Evolutionary conservation across 495 filamentous ascomycete species (phyloP).

Genomic region (Acidomyces sp.): DNA sequence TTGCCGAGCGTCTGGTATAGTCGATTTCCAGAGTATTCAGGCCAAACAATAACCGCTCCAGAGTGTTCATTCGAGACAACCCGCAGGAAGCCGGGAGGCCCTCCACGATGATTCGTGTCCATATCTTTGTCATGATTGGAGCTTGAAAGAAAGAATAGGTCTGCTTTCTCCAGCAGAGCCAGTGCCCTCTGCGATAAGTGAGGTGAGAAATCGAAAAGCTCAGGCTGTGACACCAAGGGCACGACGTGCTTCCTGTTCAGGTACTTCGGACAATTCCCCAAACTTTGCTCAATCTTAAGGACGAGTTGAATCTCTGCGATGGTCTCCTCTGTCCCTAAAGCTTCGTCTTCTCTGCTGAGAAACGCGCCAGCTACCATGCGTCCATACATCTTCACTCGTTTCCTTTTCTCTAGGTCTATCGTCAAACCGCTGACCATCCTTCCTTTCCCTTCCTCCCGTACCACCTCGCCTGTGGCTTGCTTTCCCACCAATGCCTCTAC

Average conservation of each 20-base stretch:
- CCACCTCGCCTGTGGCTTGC: conserved; percentile 31
- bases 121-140: conserved; percentile 49
- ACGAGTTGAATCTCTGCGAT: conserved; percentile 46
- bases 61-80: conserved; percentile 40
- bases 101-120: conserved; percentile 78
- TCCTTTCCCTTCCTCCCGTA: conserved; percentile 23
- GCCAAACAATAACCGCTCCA: conserved; percentile 49
- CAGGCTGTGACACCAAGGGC: conserved; percentile 39
- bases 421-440: conserved; percentile 47
- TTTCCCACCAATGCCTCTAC: conserved; percentile 38
- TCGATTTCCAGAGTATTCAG: conserved; percentile 70
- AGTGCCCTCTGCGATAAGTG: conserved; percentile 38
- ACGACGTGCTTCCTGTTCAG: conserved; percentile 56
- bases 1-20: conserved; percentile 75
- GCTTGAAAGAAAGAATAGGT: conserved; percentile 65
- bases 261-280: conserved; percentile 62
- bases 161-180: conserved; percentile 47
- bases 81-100: conserved; percentile 58
- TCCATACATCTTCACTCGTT: conserved; percentile 55
- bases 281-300: conserved; percentile 51
- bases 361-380: conserved; percentile 46
- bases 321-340: conserved; percentile 21
- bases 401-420: conserved; percentile 53
- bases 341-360: conserved; percentile 22
- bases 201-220: conserved; percentile 36